Conservation (phyloP, 106 monocot species). For the Agapanthus africanus region DNA sequence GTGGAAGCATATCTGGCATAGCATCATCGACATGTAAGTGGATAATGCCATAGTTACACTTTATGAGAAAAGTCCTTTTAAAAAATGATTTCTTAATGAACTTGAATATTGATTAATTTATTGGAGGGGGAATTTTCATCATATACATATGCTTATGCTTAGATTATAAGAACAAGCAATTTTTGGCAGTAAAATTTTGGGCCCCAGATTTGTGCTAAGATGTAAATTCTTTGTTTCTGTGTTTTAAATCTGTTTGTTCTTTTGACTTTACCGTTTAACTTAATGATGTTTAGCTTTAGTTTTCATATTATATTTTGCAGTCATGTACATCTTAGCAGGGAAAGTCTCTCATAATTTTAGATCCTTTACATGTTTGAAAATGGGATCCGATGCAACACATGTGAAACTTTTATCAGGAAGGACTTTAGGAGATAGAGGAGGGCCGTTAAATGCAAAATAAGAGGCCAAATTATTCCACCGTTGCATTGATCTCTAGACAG, state of each 20-base stretch:
- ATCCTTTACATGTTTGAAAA: not conserved
- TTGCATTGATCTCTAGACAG: not conserved
- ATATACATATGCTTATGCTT: not conserved
- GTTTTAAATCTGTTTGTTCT: not conserved
- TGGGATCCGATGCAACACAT: not conserved
- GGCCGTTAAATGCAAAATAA: not conserved
- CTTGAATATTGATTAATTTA: not conserved
- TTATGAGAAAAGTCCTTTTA: not conserved
- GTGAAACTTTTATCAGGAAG: not conserved
- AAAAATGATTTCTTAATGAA: not conserved
- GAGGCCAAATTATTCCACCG: not conserved
- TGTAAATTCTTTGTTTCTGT: not conserved
- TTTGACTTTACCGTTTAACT: not conserved
- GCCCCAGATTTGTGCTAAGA: not conserved
- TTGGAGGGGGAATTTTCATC: not conserved
- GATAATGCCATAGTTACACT: not conserved
- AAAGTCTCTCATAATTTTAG: not conserved
- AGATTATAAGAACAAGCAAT: not conserved
- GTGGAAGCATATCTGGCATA: slow-evolving; percentile 87
- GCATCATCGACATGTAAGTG: slow-evolving; percentile 80
- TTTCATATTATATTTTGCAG: not conserved
- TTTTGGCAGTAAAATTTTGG: not conserved
- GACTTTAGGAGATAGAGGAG: not conserved
- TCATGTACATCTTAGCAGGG: not conserved
- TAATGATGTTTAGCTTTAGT: not conserved